Conservation (phyloP, 2,329 filamentous ascomycete species). For the Colletotrichum musicola region DNA sequence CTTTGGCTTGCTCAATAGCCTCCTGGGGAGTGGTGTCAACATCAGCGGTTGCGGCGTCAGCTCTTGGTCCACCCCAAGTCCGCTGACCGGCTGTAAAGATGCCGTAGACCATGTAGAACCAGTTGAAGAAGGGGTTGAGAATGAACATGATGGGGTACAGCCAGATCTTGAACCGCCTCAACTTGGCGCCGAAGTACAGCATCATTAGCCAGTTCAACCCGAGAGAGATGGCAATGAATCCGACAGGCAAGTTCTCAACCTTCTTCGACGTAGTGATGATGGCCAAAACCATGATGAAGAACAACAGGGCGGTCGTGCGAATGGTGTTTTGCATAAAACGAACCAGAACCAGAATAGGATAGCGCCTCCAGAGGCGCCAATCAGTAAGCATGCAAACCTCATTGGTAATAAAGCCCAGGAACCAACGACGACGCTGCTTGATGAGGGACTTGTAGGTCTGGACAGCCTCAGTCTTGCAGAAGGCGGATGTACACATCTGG, state of each 20-base stretch:
- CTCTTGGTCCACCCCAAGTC: constrained; percentile 94
- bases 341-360: constrained; percentile 86
- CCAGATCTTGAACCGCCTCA: constrained; percentile 93
- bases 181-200: constrained; percentile 92
- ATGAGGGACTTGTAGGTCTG: constrained; percentile 87
- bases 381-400: constrained; percentile 99
- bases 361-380: constrained; percentile 89
- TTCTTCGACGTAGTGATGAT: constrained; percentile 86
- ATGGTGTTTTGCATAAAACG: constrained; percentile 98
- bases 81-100: constrained; percentile 94
- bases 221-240: constrained; percentile 92
- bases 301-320: constrained; percentile 90
- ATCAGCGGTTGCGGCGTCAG: constrained; percentile 87
- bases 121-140: constrained; percentile 96
- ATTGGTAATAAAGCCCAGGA: constrained; percentile 96
- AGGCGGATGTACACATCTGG: constrained; percentile 96
- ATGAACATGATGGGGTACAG: constrained; percentile 96
- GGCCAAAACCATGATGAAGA: constrained; percentile 93
- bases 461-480: constrained; percentile 98
- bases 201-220: constrained; percentile 96
- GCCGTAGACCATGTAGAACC: constrained; percentile 97
- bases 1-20: constrained; percentile 85
- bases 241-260: constrained; percentile 84
- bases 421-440: constrained; percentile 97
- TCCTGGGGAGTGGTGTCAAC: constrained; percentile 80